phyloP scores from a whole-genome alignment of 1,284 basidiomycete genomes.

The Peniophora sp. region DNA sequence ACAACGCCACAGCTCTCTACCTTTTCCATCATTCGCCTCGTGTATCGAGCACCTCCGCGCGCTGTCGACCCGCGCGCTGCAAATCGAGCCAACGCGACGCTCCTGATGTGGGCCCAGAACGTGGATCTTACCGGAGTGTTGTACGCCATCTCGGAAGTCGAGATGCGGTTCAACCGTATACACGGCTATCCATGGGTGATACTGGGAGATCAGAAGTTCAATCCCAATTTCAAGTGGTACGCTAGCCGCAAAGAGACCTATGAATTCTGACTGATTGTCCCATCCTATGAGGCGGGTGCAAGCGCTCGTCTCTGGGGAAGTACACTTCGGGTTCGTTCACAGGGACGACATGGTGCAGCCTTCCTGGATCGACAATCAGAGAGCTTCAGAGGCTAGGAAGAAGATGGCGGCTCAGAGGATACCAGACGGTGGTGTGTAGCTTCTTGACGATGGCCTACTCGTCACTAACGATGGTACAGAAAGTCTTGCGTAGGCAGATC shows the following conservation, averaged over 20 bases:
- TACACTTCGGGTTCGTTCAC: constrained; percentile 67
- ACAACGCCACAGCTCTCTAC: too few species aligned
- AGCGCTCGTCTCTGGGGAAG: constrained; percentile 44
- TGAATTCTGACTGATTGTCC: too few species aligned
- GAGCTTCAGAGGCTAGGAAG: constrained; percentile 36
- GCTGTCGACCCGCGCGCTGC: too few species aligned
- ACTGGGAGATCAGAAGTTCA: constrained; percentile 64
- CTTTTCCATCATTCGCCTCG: too few species aligned
- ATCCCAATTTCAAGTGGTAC: constrained; percentile 59
- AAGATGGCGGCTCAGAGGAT: constrained; percentile 17
- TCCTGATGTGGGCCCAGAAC: constrained; percentile 40
- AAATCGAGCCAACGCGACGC: constrained; percentile 32
- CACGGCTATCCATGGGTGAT: constrained; percentile 67
- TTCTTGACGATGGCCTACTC: too few species aligned
- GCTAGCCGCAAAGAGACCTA: too few species aligned
- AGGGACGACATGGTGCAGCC: constrained; percentile 75
- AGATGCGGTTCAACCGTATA: constrained; percentile 56
- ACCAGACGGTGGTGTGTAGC: constrained; percentile 33
- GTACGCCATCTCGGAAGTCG: constrained; percentile 44
- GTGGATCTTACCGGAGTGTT: constrained; percentile 46
- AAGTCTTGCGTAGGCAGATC: constrained; percentile 38
- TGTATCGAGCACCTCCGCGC: too few species aligned
- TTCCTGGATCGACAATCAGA: constrained; percentile 65
- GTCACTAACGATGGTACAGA: constrained; percentile 20
- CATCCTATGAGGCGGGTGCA: too few species aligned